These are phyloP conservation scores for Capronia epimyces DNA, from an alignment of 2,329 filamentous ascomycete species.

Conservation along the genomic window DNA sequence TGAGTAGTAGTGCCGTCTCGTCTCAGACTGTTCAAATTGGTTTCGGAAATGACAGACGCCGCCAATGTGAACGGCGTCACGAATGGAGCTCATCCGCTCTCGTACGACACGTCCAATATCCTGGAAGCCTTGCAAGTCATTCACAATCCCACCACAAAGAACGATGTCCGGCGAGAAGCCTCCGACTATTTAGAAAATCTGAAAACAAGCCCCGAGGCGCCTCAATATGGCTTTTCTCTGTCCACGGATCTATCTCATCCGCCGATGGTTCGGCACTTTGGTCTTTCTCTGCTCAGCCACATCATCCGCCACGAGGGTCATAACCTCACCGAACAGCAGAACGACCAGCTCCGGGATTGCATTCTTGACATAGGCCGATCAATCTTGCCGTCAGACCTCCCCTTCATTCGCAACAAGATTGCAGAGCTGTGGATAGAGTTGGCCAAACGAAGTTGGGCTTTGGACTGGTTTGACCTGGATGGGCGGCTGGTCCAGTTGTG, in stretches of 20 bases:
- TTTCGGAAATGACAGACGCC: slow-evolving; percentile 15
- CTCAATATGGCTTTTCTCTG: slow-evolving; percentile 76
- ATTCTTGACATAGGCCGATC: slow-evolving; percentile 71
- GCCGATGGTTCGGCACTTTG: slow-evolving; percentile 84
- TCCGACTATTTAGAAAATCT: slow-evolving; percentile 79
- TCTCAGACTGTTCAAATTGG: not conserved
- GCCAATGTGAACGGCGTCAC: slow-evolving; percentile 4
- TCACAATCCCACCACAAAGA: slow-evolving; percentile 74
- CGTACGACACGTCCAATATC: slow-evolving; percentile 49
- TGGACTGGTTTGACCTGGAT: slow-evolving; percentile 94
- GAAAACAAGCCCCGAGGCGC: slow-evolving; percentile 72
- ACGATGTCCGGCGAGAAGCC: slow-evolving; percentile 74
- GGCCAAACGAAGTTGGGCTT: slow-evolving; percentile 87
- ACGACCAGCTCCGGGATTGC: slow-evolving; percentile 64
- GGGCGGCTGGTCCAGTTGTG: slow-evolving; percentile 73
- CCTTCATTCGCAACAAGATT: slow-evolving; percentile 86
- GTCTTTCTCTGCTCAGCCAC: slow-evolving; percentile 84
- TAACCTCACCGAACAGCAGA: slow-evolving; percentile 64
- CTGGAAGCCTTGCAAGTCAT: slow-evolving; percentile 81
- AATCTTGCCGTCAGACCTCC: slow-evolving; percentile 65
- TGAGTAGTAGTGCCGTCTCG: not conserved
- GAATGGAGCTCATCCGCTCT: slow-evolving; percentile 5
- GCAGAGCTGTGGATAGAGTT: slow-evolving; percentile 92
- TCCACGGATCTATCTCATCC: slow-evolving; percentile 70
- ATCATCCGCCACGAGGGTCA: slow-evolving; percentile 81